Base-by-base conservation (phyloP, 2,329 filamentous ascomycete genomes). In the Alternaria hordeiaustralica region DNA sequence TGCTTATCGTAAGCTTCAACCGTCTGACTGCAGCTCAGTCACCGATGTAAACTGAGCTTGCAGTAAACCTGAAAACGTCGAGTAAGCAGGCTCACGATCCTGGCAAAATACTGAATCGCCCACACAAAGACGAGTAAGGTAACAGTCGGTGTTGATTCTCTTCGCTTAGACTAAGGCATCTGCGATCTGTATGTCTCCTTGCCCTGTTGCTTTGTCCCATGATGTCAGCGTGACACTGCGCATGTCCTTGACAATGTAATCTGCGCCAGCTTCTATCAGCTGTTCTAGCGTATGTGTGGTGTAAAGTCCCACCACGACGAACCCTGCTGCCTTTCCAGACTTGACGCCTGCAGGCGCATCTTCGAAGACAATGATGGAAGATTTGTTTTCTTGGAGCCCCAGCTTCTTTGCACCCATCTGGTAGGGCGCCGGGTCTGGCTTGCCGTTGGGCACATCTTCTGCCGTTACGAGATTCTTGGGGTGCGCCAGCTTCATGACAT, bases 311-410 rank as follows among this genome's bases (percentile, higher is more conserved):
- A 97, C 82, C 12, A 97, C 94, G 75, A 87, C 90, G 83, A 92
- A 97, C 2, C 93, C 94, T 10, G 94, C 94, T 1, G 88, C 92
- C 81, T 94, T 96, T 53, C 94, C 94, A 26, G 94, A 89, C 68
- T 83, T 85, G 75, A 97, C 92, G 6, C 94, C 94, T 8, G 93
- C 92, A 6, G 94, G 94, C 60, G 92, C 92, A 82, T 97, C 94
- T 82, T 97, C 94, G 41, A 97, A 82, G 53, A 97, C 94, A 59
- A 97, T 84, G 46, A 95, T 85, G 11, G 74, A 70, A 25, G 73
- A 66, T 13, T 77, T 75, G 33, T 82, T 83, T 20, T 84, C 77
- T 6, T 71, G 54, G 11, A 85, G 69, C 2, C 78, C 76, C 20
- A 85, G 74, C 60, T 81, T 79, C 64, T 77, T 69, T 46, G 75